A percentile compares a stretch with the other conserved stretches of the same genome.
Conservation (phyloP, 1,139 yeast genomes). For the Scheffersomyces cryptocercus region DNA sequence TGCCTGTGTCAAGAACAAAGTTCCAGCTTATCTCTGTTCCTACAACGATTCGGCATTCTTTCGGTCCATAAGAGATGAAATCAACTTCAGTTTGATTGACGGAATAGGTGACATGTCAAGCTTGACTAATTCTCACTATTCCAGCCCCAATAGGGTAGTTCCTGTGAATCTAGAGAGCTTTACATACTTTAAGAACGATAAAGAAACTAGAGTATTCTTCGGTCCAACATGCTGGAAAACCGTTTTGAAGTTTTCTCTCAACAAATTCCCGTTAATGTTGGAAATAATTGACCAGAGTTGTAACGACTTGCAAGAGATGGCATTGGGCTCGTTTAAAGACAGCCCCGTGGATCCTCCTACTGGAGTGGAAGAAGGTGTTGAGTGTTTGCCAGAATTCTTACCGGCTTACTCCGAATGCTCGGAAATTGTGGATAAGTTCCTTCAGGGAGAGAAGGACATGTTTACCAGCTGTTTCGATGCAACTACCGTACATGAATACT, state of each 20-base stretch:
- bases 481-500: background rate
- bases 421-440: background rate
- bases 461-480: background rate
- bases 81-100: background rate
- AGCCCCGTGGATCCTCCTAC: background rate
- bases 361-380: background rate
- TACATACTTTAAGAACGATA: background rate
- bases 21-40: background rate
- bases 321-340: background rate
- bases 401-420: background rate
- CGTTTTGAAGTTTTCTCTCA: background rate
- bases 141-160: too few relatives aligned
- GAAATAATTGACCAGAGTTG: background rate
- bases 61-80: background rate
- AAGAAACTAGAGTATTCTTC: conserved; percentile 1
- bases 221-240: conserved; percentile 3
- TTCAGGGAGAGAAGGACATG: background rate
- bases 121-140: background rate
- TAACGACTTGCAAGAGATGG: background rate
- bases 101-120: background rate
- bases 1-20: background rate
- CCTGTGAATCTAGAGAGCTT: background rate
- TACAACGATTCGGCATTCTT: background rate
- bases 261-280: background rate
- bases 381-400: background rate